A percentile compares a stretch with the other conserved stretches of the same genome.
Conservation (phyloP, 371 early-diverging fungal species). For the Basidiobolus heterosporus region DNA sequence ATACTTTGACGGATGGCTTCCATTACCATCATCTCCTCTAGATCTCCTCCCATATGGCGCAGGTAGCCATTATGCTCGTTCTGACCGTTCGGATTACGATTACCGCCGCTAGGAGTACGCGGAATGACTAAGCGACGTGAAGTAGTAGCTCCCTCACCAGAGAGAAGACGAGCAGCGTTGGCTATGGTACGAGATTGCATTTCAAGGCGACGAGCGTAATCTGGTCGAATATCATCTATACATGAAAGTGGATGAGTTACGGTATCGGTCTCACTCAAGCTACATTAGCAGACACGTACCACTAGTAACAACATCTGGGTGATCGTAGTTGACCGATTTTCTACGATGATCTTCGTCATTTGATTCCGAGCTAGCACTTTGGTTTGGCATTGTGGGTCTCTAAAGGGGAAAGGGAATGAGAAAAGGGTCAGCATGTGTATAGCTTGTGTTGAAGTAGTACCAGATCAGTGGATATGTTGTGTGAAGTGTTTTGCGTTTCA, state of each 20-base stretch:
- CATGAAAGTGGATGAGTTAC: not conserved
- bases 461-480: slow-evolving; percentile 11
- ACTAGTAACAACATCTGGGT: slow-evolving; percentile 51
- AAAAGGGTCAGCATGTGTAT: not conserved
- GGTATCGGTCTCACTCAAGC: not conserved
- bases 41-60: slow-evolving; percentile 54
- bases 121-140: not conserved
- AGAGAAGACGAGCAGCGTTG: too few relatives aligned
- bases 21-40: slow-evolving; percentile 83
- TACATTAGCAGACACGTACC: slow-evolving; percentile 19
- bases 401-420: not conserved
- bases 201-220: slow-evolving; percentile 27
- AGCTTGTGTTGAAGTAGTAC: slow-evolving; percentile 9
- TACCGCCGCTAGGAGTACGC: slow-evolving; percentile 7
- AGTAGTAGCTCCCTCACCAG: too few relatives aligned
- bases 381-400: too few relatives aligned
- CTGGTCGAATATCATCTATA: slow-evolving; percentile 62
- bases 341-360: slow-evolving; percentile 20
- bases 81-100: slow-evolving; percentile 18
- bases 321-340: slow-evolving; percentile 33
- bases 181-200: too few relatives aligned
- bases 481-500: not conserved
- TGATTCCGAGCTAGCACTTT: slow-evolving; percentile 2
- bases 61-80: slow-evolving; percentile 39
- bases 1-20: slow-evolving; percentile 71